phyloP scores from a whole-genome alignment of 2,329 filamentous ascomycete genomes.

The Aspergillus sp. region DNA sequence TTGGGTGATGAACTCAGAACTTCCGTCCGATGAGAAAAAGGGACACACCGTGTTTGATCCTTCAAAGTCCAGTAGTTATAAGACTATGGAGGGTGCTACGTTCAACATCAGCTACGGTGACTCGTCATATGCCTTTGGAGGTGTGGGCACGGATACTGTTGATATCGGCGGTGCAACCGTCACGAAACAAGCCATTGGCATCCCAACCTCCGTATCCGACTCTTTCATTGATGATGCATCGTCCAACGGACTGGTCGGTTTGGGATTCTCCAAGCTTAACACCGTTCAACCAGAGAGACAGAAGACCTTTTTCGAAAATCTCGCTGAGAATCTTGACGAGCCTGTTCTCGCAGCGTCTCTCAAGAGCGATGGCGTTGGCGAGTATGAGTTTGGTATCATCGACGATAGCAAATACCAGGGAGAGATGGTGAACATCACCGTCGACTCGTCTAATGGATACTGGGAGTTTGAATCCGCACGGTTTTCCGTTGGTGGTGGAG shows the following conservation, averaged over 20 bases:
- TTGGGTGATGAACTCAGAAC: constrained; percentile 65
- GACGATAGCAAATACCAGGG: constrained; percentile 61
- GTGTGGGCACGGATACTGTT: constrained; percentile 63
- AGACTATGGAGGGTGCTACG: constrained; percentile 44
- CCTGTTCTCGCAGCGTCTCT: constrained; percentile 70
- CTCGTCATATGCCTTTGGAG: constrained; percentile 57
- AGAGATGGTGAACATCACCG: constrained; percentile 55
- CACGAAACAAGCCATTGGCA: constrained; percentile 60
- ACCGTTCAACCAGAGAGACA: constrained; percentile 58
- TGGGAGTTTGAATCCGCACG: constrained; percentile 61
- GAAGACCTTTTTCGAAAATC: constrained; percentile 71
- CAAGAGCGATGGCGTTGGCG: constrained; percentile 54
- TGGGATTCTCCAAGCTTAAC: constrained; percentile 63
- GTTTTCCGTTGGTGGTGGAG: constrained; percentile 50
- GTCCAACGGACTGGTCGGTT: constrained; percentile 65
- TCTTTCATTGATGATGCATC: constrained; percentile 57
- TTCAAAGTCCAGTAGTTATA: constrained; percentile 48
- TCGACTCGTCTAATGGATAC: constrained; percentile 61
- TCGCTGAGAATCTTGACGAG: constrained; percentile 55
- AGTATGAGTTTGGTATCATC: constrained; percentile 71
- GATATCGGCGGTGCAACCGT: constrained; percentile 62
- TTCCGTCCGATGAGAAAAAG: constrained; percentile 40
- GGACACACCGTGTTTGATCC: constrained; percentile 56
- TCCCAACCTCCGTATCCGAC: constrained; percentile 56
- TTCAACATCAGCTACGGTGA: constrained; percentile 69